Base-by-base conservation (phyloP, 2,329 filamentous ascomycete genomes). In the Claviceps paspali region DNA sequence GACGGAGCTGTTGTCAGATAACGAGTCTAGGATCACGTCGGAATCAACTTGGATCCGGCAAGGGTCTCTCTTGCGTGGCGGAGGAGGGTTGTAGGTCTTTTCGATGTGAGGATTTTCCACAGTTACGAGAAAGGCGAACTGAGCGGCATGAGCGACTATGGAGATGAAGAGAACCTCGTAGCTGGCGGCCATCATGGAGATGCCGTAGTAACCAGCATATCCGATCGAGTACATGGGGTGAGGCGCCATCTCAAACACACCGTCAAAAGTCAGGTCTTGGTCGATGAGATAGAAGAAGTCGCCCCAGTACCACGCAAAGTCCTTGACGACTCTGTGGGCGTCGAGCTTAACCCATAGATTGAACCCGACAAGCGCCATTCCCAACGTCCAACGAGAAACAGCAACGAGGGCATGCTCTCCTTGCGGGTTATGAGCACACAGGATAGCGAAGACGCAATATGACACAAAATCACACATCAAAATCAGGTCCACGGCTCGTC, bases 271-370 rank as follows among this genome's bases (percentile, higher is more conserved):
- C 56, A 98, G 68, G 54, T 94, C 85, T 62, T 96, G 87, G 60
- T 98, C 91, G 57, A 98, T 84, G 52, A 98, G 78, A 61, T 86
- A 98, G 68, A 96, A 98, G 63, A 96, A 96, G 60, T 98, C 91
- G 43, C 91, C 91, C 91, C 91, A 98, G 62, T 96, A 98, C 91
- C 91, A 98, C 21, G 91, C 91, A 63, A 87, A 98, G 61, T 98
- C 91, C 61, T 96, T 96, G 54, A 98, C 91, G 35, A 98, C 91
- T 43, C 91, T 75, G 59, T 98, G 91, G 15, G 91, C 91, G 60
- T 98, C 91, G 43, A 98, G 70, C 63, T 98, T 98, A 45, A 98
- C 91, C 87, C 91, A 96, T 17, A 96, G 70, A 57, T 96, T 98
- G 71, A 98, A 96, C 40, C 82, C 70, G 44, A 98, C 79, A 19